Conservation (phyloP, 208 protist species). For the Leptomonas seymouri region DNA sequence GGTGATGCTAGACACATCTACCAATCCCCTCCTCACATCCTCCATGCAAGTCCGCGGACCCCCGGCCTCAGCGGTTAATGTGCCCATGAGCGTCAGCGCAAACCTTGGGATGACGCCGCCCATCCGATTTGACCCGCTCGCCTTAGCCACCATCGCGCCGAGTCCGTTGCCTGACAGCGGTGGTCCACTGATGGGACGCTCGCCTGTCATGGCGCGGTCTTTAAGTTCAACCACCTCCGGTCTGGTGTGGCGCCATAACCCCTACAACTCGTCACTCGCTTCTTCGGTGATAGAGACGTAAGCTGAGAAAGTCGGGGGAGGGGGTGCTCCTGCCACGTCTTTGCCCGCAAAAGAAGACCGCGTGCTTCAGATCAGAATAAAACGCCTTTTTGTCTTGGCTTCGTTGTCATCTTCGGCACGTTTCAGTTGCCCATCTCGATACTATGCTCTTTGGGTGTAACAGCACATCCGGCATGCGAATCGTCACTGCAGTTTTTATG, state of each 20-base stretch:
- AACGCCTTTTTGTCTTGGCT: not conserved
- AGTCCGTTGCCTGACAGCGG: conserved; percentile 22
- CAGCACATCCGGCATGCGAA: not conserved
- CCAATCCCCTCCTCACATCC: conserved; percentile 8
- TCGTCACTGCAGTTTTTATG: too few species aligned
- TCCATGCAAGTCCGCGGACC: conserved; percentile 9
- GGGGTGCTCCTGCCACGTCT: not conserved
- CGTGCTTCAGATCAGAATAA: not conserved
- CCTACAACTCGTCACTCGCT: conserved; percentile 58
- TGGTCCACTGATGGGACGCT: conserved; percentile 38
- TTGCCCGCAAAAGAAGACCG: not conserved
- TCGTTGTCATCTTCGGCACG: not conserved
- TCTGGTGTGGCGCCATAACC: conserved; percentile 84
- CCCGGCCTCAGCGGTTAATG: conserved; percentile 29
- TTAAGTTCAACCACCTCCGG: conserved; percentile 68
- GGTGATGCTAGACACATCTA: conserved; percentile 3
- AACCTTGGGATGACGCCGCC: conserved; percentile 39
- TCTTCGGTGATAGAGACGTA: conserved; percentile 79
- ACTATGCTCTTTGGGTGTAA: not conserved
- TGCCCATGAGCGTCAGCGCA: conserved; percentile 46
- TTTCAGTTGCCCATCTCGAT: not conserved
- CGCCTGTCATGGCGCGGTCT: conserved; percentile 51
- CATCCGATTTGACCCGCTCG: conserved; percentile 42
- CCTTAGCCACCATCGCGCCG: conserved; percentile 44
- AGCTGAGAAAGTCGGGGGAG: not conserved